Percentiles rank a stretch among this genome's conserved stretches.
These are phyloP conservation scores for Spergularia marina DNA, from an alignment of 148 eudicot species.

Conservation along the genomic window DNA sequence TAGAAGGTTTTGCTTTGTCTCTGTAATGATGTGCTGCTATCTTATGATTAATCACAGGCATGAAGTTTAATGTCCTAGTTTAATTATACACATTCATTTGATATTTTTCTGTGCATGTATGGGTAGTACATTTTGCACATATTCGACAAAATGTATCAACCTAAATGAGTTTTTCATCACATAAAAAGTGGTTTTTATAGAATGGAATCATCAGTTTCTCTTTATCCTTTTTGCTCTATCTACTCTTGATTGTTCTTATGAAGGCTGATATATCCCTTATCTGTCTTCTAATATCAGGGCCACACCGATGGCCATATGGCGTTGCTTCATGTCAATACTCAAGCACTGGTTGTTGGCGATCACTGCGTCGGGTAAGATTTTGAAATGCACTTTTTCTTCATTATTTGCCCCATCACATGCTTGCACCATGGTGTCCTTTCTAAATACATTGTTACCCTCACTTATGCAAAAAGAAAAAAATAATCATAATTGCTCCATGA, in stretches of 20 bases:
- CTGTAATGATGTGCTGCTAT: too few species aligned
- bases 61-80: too few species aligned
- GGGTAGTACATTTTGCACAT: too few species aligned
- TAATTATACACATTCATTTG: too few species aligned
- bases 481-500: too few species aligned
- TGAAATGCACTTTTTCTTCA: neutral
- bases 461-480: too few species aligned
- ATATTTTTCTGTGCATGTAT: too few species aligned
- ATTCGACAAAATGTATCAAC: neutral
- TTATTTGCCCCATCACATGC: neutral
- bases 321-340: conserved; percentile 68
- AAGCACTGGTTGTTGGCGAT: conserved; percentile 89
- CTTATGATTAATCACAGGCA: too few species aligned
- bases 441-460: too few species aligned
- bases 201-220: neutral
- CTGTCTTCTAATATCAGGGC: conserved; percentile 50
- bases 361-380: conserved; percentile 90
- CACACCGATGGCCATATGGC: conserved; percentile 97
- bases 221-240: neutral
- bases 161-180: neutral
- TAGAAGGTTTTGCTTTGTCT: too few species aligned
- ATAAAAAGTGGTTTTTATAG: too few species aligned
- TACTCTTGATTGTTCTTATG: neutral
- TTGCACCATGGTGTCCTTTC: neutral
- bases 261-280: conserved; percentile 2